Evolutionary conservation across 2,329 filamentous ascomycete genomes (phyloP).

Genomic region (Penicillium sumatraense): DNA sequence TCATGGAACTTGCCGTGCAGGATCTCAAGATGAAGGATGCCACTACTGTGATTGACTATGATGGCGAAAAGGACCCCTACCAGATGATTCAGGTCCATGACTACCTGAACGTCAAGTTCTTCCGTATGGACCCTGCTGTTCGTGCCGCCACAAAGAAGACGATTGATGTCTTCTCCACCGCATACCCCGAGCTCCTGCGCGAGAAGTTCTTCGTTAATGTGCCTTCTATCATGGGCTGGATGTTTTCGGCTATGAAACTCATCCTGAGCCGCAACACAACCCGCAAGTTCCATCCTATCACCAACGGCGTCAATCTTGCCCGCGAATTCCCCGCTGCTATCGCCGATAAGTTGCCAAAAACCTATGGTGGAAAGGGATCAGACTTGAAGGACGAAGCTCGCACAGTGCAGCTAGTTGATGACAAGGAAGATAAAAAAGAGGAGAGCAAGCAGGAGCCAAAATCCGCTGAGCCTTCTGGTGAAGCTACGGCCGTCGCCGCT

Average conservation of each 20-base stretch:
- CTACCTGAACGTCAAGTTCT: conserved; percentile 85
- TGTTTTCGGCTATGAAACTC: conserved; percentile 75
- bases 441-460: conserved; percentile 24
- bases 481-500: conserved; percentile 14
- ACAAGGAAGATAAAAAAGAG: conserved; percentile 16
- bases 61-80: conserved; percentile 72
- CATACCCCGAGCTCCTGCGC: conserved; percentile 86
- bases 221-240: conserved; percentile 86
- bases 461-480: conserved; percentile 18
- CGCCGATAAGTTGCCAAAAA: conserved; percentile 68
- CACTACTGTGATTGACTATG: conserved; percentile 68
- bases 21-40: conserved; percentile 73
- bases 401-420: conserved; percentile 37
- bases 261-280: conserved; percentile 74
- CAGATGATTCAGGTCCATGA: conserved; percentile 94
- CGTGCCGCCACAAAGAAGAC: conserved; percentile 78
- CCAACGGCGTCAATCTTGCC: conserved; percentile 72
- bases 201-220: conserved; percentile 98
- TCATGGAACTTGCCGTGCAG: conserved; percentile 85
- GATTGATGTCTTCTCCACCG: conserved; percentile 77
- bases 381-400: conserved; percentile 49
- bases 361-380: conserved; percentile 76
- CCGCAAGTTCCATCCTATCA: conserved; percentile 79
- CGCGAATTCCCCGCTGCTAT: conserved; percentile 61
- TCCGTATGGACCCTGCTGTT: conserved; percentile 77